phyloP scores from a whole-genome alignment of 495 filamentous ascomycete species.

The Neohortaea acidophila region DNA sequence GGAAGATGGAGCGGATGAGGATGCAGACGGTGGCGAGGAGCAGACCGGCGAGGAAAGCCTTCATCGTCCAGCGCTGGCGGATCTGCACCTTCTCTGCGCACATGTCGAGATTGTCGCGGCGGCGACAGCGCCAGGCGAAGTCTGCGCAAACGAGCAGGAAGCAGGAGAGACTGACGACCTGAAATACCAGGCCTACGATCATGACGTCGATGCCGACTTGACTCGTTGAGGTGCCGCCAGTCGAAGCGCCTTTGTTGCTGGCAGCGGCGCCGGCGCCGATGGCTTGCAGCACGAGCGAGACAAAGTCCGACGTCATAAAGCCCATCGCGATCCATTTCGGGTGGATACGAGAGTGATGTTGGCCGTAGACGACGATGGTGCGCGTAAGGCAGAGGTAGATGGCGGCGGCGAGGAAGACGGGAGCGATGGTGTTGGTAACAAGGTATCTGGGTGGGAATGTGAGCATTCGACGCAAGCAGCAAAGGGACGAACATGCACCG shows the following conservation, averaged over 20 bases:
- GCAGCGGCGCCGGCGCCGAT: constrained; percentile 45
- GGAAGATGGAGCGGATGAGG: constrained; percentile 46
- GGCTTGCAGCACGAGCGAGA: constrained; percentile 49
- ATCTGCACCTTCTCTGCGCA: constrained; percentile 5
- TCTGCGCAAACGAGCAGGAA: constrained; percentile 39
- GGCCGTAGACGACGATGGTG: constrained; percentile 44
- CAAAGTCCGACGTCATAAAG: constrained; percentile 48
- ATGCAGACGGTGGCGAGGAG: constrained; percentile 43
- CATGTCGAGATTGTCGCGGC: constrained; percentile 3
- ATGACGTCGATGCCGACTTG: constrained; percentile 45
- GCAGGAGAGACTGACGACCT: constrained; percentile 37
- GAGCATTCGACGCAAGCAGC: too few species aligned
- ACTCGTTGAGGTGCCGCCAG: too few species aligned
- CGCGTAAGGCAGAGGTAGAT: constrained; percentile 50
- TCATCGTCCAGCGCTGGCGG: constrained; percentile 7
- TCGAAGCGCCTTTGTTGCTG: constrained; percentile 26
- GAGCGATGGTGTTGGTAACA: constrained; percentile 47
- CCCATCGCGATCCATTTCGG: constrained; percentile 39
- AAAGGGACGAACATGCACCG: constrained; percentile 11
- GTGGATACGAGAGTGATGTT: constrained; percentile 44
- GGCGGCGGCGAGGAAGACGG: constrained; percentile 47
- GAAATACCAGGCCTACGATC: constrained; percentile 46
- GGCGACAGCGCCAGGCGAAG: constrained; percentile 31
- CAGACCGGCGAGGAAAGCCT: constrained; percentile 17
- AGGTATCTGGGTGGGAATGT: constrained; percentile 37